phyloP scores from a whole-genome alignment of 1,284 basidiomycete genomes.

The Trametes polyzona region DNA sequence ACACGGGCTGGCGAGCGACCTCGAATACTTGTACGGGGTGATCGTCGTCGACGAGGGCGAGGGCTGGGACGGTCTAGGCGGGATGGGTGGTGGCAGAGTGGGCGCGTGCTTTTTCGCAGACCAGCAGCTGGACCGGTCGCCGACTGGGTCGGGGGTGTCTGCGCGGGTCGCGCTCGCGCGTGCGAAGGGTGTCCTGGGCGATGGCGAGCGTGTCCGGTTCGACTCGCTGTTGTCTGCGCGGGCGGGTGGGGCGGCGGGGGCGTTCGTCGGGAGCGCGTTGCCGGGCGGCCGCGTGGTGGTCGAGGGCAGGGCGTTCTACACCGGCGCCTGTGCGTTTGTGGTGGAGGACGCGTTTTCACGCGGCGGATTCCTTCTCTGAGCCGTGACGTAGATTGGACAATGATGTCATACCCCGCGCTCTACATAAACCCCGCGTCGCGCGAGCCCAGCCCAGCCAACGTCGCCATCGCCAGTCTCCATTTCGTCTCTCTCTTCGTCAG shows the following conservation, averaged over 20 bases:
- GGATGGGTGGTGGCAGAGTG: constrained; percentile 17
- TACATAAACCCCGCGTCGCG: constrained; percentile 20
- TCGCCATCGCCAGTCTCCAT: constrained; percentile 2
- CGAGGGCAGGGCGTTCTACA: constrained; percentile 39
- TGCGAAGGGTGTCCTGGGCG: constrained; percentile 33
- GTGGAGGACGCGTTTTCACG: constrained; percentile 24
- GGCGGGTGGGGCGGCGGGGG: constrained; percentile 27
- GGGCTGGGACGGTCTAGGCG: constrained; percentile 24
- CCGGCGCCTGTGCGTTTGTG: constrained; percentile 36
- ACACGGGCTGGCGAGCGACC: constrained; percentile 39
- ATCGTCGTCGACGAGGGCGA: constrained; percentile 40
- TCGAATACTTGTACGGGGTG: constrained; percentile 44
- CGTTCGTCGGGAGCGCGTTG: constrained; percentile 38
- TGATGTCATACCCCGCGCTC: constrained; percentile 23
- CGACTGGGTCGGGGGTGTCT: constrained; percentile 46
- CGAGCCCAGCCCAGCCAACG: constrained; percentile 6
- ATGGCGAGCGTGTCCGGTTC: constrained; percentile 38
- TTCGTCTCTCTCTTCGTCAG: not conserved
- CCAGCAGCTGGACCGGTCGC: constrained; percentile 48
- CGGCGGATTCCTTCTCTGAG: constrained; percentile 26
- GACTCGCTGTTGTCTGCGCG: constrained; percentile 37
- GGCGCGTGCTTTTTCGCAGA: constrained; percentile 47
- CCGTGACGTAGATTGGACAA: constrained; percentile 23
- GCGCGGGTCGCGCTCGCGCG: constrained; percentile 46
- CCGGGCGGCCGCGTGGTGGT: constrained; percentile 35